Conservation (phyloP, 768 basidiomycete genomes). For the Podaxis carcinomalis region DNA sequence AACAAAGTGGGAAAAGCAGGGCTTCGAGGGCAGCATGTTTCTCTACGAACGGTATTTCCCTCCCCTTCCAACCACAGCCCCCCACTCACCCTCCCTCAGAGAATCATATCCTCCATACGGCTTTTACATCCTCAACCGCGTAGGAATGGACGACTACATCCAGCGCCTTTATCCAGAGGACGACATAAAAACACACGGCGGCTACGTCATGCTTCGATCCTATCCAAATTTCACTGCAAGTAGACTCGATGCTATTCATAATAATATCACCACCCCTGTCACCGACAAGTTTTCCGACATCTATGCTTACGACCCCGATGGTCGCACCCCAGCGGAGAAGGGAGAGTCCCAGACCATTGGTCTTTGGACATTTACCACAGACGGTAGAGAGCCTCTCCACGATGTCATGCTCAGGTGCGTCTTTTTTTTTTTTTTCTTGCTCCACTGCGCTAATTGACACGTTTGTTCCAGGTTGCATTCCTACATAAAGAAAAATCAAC, state of each 20-base stretch:
- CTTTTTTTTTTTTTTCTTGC: background rate
- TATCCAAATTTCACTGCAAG: slow-evolving; percentile 64
- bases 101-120: slow-evolving; percentile 80
- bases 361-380: slow-evolving; percentile 71
- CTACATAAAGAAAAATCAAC: slow-evolving; percentile 59
- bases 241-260: slow-evolving; percentile 35
- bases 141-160: slow-evolving; percentile 75
- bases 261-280: slow-evolving; percentile 14
- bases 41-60: slow-evolving; percentile 74
- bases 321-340: slow-evolving; percentile 44
- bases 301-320: slow-evolving; percentile 38
- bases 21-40: slow-evolving; percentile 87
- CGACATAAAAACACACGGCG: slow-evolving; percentile 56
- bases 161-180: slow-evolving; percentile 78
- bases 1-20: slow-evolving; percentile 77
- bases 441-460: background rate
- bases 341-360: slow-evolving; percentile 59
- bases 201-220: slow-evolving; percentile 69
- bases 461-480: slow-evolving; percentile 47
- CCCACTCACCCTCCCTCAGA: slow-evolving; percentile 32
- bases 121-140: slow-evolving; percentile 79
- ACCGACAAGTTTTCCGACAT: slow-evolving; percentile 46
- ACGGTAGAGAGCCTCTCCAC: slow-evolving; percentile 66
- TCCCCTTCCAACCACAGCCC: background rate
- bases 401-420: slow-evolving; percentile 66